Evolutionary conservation across 345 rosid species (phyloP).

Genomic region (Schrenkiella parvula): DNA sequence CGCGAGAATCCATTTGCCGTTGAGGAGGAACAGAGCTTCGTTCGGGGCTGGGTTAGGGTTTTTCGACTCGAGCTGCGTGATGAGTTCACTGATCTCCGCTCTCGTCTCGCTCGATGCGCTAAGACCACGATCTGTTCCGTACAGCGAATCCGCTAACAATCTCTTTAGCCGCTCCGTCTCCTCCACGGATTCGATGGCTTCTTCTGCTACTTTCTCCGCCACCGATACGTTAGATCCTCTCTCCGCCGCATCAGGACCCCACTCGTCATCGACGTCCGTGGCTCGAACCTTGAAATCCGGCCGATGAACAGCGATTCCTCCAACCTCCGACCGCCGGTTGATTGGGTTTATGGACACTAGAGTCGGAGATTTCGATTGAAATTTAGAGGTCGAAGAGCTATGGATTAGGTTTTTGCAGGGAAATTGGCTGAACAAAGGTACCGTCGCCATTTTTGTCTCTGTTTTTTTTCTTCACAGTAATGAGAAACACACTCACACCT

Average conservation of each 20-base stretch:
- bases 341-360: neutral
- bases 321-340: conserved; percentile 1
- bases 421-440: conserved; percentile 44
- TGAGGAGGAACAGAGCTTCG: conserved; percentile 69
- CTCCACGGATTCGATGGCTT: conserved; percentile 35
- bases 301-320: conserved; percentile 24
- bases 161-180: conserved; percentile 64
- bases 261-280: conserved; percentile 25
- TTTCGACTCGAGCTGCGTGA: conserved; percentile 75
- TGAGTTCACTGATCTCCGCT: conserved; percentile 86
- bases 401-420: conserved; percentile 38
- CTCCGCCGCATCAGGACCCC: conserved; percentile 33
- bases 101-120: conserved; percentile 75
- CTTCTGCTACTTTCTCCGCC: conserved; percentile 37
- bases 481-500: neutral
- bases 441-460: conserved; percentile 43
- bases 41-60: conserved; percentile 89
- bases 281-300: conserved; percentile 34
- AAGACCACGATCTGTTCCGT: conserved; percentile 77
- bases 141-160: conserved; percentile 53
- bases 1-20: conserved; percentile 95
- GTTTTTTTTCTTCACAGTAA: neutral
- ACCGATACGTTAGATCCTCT: conserved; percentile 31
- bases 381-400: neutral
- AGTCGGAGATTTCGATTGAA: conserved; percentile 23